Base-by-base conservation (phyloP, 2,329 filamentous ascomycete genomes). In the Aureobasidium sp. region DNA sequence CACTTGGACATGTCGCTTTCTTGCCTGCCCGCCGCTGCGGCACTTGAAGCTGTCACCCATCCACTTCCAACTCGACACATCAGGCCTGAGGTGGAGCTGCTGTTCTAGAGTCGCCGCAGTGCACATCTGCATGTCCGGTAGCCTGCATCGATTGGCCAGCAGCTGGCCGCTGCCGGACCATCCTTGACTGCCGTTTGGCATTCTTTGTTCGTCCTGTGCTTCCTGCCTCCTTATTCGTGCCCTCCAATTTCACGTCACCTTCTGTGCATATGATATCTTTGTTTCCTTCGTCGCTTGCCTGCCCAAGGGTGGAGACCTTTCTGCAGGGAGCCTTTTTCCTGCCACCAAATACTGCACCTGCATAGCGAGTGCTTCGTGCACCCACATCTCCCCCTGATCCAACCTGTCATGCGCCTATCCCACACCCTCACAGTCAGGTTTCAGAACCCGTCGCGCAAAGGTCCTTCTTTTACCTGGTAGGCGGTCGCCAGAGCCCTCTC, bases 321-420 rank as follows among this genome's bases (percentile, higher is more conserved):
- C 55, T 58, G 55, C 55, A 58, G 42, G 40, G 29, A 45, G 53
- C 53, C 53, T 46, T 25, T n/a, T 55, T 55, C 38, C 37, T 40
- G 21, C 42, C 33, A 19, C 42, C 42, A 57, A 46, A 57, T 13
- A 19, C 55, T 29, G 55, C 55, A 40, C 55, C 23, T 58, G 55
- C 55, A 57, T 57, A 25, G 21, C 29, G 19, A 40, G 13, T 58
- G 21, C 43, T 49, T 19, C n/a, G 55, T 58, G 55, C 55, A 58
- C 42, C 55, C 55, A 58, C 55, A 58, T 38, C 15, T 55, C 54
- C 37, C 54, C 55, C 55, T 58, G 55, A 58, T 6, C 23, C 29
- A n/a, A n/a, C 43, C 43, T 47, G 55, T 47, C 42, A 58, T 58
- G 42, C 55, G 43, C 43, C 55, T 58, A n/a, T 47, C n/a, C 10